Evolutionary conservation across 345 rosid genomes (phyloP).

Genomic region (Ceriops decandra): DNA sequence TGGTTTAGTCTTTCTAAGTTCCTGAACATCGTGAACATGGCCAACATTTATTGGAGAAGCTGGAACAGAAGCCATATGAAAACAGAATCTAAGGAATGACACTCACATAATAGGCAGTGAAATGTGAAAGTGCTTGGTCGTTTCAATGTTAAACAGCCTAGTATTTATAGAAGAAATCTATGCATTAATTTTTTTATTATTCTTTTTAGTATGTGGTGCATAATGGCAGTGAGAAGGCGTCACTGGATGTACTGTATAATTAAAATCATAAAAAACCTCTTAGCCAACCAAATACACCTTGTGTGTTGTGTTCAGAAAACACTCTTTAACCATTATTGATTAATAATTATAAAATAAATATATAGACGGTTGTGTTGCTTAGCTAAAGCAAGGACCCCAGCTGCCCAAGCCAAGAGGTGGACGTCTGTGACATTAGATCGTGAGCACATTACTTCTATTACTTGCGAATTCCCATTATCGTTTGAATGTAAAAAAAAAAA

Average conservation of each 20-base stretch:
- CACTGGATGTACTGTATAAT: slow-evolving; percentile 9
- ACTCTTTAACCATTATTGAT: not conserved
- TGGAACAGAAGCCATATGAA: slow-evolving; percentile 62
- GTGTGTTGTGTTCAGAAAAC: not conserved
- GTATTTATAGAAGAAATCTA: slow-evolving; percentile 28
- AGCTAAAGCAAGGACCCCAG: no score
- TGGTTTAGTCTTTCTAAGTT: slow-evolving; percentile 60
- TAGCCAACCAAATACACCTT: no score
- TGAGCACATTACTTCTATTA: no score
- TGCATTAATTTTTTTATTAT: not conserved
- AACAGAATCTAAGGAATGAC: slow-evolving; percentile 4
- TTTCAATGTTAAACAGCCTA: slow-evolving; percentile 9
- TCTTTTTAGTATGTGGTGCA: slow-evolving; percentile 1
- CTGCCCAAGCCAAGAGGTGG: no score
- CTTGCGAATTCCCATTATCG: no score
- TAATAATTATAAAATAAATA: no score
- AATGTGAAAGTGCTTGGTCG: slow-evolving; percentile 11
- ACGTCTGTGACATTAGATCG: no score
- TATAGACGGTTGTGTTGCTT: no score
- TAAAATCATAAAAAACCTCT: not conserved
- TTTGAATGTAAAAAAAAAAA: no score
- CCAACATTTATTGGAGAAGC: slow-evolving; percentile 59
- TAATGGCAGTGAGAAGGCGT: slow-evolving; percentile 10
- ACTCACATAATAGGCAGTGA: not conserved
- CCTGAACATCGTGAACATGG: slow-evolving; percentile 85